phyloP scores from a whole-genome alignment of 1,284 basidiomycete genomes.

The Grifola frondosa region DNA sequence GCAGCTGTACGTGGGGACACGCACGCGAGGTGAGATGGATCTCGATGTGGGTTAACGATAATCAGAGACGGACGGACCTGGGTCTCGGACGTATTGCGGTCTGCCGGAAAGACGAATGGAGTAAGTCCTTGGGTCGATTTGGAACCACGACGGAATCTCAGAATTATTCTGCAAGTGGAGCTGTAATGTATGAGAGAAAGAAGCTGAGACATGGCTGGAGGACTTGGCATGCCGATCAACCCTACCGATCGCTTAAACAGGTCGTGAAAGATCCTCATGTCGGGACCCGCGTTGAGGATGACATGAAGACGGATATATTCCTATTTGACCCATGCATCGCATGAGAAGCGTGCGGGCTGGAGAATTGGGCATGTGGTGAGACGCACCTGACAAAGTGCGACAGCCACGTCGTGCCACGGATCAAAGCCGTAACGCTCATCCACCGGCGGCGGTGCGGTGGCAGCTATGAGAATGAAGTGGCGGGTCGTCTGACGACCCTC shows the following conservation, averaged over 20 bases:
- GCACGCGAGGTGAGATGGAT: too few species aligned
- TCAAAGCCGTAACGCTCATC: conserved; percentile 21
- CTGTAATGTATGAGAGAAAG: conserved; percentile 17
- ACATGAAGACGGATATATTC: conserved; percentile 58
- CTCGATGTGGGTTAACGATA: too few species aligned
- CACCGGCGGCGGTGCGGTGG: conserved; percentile 14
- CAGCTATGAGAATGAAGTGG: conserved; percentile 60
- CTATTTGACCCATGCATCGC: conserved; percentile 32
- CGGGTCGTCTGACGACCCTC: conserved; percentile 38
- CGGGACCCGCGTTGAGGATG: conserved; percentile 46
- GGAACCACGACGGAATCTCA: conserved; percentile 39
- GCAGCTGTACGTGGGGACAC: too few species aligned
- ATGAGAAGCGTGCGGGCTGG: background rate
- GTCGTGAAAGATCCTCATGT: conserved; percentile 43
- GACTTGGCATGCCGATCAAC: too few species aligned
- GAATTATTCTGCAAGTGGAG: conserved; percentile 29
- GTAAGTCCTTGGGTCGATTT: conserved; percentile 32
- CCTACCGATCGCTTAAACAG: conserved; percentile 58
- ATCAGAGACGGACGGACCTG: conserved; percentile 8
- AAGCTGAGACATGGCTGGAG: too few species aligned
- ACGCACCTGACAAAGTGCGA: conserved; percentile 48
- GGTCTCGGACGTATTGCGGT: conserved; percentile 20
- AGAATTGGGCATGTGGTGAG: background rate
- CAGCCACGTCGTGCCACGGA: conserved; percentile 26
- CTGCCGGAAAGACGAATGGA: conserved; percentile 36